Percentiles rank a stretch among this genome's conserved stretches.
These are phyloP conservation scores for Lachnellula arida DNA, from an alignment of 2,329 filamentous ascomycete genomes.

Conservation along the genomic window DNA sequence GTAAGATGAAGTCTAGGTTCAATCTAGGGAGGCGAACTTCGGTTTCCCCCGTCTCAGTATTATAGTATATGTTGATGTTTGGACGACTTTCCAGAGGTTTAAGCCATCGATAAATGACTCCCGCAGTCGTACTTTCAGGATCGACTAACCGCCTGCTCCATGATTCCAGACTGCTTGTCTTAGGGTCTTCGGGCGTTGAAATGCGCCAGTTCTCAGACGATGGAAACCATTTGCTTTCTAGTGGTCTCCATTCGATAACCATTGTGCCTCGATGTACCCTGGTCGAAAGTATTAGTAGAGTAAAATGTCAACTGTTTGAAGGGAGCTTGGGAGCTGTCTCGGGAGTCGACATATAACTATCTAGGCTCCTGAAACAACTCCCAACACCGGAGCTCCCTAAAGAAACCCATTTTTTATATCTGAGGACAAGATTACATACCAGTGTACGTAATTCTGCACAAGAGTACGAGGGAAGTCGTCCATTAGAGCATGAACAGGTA, in stretches of 20 bases:
- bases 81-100: slow-evolving; percentile 33
- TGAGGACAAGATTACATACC: not conserved
- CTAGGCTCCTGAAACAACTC: too few relatives aligned
- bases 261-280: not conserved
- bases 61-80: slow-evolving; percentile 35
- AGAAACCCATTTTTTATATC: too few relatives aligned
- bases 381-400: too few relatives aligned
- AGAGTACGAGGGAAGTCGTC: slow-evolving; percentile 15
- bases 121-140: slow-evolving; percentile 33
- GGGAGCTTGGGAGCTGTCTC: too few relatives aligned
- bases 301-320: too few relatives aligned
- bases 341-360: too few relatives aligned
- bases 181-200: not conserved
- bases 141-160: slow-evolving; percentile 30
- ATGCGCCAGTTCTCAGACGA: slow-evolving; percentile 28
- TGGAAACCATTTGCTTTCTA: slow-evolving; percentile 28
- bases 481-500: slow-evolving; percentile 7
- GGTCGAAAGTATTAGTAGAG: too few relatives aligned
- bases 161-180: slow-evolving; percentile 18
- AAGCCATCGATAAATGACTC: slow-evolving; percentile 32
- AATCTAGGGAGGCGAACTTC: slow-evolving; percentile 43
- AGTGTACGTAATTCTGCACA: slow-evolving; percentile 14
- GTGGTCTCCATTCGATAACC: slow-evolving; percentile 20
- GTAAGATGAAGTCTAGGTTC: slow-evolving; percentile 43
- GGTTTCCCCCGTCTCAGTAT: not conserved